These are phyloP conservation scores for Arxiozyma telluris DNA, from an alignment of 1,139 yeast genomes.

Conservation along the genomic window DNA sequence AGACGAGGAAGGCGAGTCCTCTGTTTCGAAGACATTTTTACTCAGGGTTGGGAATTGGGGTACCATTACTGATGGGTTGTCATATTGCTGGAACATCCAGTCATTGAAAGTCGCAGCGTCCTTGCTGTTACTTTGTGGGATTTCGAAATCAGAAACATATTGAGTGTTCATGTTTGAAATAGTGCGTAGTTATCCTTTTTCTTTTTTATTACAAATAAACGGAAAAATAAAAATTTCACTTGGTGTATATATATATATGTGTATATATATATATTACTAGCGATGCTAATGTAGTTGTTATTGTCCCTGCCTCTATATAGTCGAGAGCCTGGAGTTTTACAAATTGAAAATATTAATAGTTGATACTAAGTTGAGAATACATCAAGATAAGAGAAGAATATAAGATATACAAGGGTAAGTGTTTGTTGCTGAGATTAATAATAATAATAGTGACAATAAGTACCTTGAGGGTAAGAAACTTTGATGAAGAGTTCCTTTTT, in stretches of 20 bases:
- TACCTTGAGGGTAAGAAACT: no score
- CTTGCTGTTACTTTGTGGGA: neutral
- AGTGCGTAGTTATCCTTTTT: neutral
- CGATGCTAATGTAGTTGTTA: no score
- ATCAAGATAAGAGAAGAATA: neutral
- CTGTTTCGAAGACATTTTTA: neutral
- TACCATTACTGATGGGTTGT: neutral
- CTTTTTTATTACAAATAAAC: no score
- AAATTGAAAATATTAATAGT: no score
- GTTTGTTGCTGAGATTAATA: no score
- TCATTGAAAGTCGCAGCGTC: neutral
- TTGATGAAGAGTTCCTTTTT: no score
- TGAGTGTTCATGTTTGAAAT: neutral
- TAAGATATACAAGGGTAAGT: neutral
- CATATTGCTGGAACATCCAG: neutral
- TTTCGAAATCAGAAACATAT: neutral
- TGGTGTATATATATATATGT: no score
- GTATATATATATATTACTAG: no score
- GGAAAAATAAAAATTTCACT: no score
- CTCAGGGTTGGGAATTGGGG: neutral
- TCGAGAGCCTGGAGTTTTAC: neutral
- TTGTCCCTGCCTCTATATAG: no score
- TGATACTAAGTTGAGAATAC: neutral
- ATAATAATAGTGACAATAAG: no score
- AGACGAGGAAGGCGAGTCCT: neutral